These are phyloP conservation scores for Carnegiea gigantea DNA, from an alignment of 179 eudicot species.

Conservation along the genomic window DNA sequence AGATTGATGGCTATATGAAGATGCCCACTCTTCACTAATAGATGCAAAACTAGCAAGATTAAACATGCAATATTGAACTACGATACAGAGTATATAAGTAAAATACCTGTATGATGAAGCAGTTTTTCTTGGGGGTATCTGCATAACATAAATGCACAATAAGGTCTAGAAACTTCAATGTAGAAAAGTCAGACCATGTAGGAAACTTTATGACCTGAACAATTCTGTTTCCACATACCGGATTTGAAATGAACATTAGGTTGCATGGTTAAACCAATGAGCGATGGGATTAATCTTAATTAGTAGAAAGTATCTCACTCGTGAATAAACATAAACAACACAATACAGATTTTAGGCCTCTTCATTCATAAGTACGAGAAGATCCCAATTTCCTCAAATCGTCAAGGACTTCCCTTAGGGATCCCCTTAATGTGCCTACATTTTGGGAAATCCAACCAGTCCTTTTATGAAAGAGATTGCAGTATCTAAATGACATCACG, in stretches of 20 bases:
- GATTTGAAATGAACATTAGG: not conserved
- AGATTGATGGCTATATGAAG: not conserved
- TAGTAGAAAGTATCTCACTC: not conserved
- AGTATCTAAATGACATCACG: not conserved
- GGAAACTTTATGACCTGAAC: not conserved
- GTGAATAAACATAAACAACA: not conserved
- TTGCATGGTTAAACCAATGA: not conserved
- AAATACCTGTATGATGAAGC: conserved; percentile 92
- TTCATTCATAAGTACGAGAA: not conserved
- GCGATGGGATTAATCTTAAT: not conserved
- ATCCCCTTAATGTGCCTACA: not conserved
- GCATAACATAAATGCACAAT: conserved; percentile 34
- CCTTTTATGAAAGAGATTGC: not conserved
- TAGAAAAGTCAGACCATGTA: not conserved
- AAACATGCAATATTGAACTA: not conserved
- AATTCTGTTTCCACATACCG: not conserved
- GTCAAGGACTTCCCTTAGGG: not conserved
- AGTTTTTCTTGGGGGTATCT: conserved; percentile 95
- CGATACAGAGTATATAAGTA: not conserved
- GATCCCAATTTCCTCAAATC: not conserved
- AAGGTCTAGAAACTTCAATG: conserved; percentile 9
- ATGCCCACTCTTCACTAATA: conserved; percentile 1
- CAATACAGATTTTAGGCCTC: not conserved
- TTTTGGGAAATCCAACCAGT: not conserved
- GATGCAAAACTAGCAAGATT: conserved; percentile 1